Percentiles rank a stretch among this genome's conserved stretches.
Conservation (phyloP, 148 eudicot genomes). For the Polygonum maritimum region DNA sequence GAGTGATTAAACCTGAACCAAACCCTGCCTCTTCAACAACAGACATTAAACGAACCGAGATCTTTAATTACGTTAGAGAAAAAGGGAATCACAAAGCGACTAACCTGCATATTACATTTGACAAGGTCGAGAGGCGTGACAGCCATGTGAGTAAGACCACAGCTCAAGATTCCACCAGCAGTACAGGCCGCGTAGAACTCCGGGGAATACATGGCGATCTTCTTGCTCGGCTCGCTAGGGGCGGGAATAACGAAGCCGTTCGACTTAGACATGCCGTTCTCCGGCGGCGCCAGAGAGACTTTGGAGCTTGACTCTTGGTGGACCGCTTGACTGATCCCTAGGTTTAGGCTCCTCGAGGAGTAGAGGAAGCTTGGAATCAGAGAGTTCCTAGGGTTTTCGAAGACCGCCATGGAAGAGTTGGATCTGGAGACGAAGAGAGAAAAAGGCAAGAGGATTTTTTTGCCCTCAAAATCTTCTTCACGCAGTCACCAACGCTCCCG, state of each 20-base stretch:
- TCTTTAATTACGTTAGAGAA: neutral
- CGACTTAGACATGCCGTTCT: neutral
- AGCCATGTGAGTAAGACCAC: slow-evolving; percentile 38
- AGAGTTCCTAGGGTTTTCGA: slow-evolving; percentile 5
- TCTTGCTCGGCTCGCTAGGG: slow-evolving; percentile 24
- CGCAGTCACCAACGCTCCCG: neutral
- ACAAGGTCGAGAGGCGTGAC: slow-evolving; percentile 43
- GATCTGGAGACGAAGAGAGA: neutral
- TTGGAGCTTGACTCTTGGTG: neutral
- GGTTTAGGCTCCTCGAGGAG: slow-evolving; percentile 7
- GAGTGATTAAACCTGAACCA: neutral
- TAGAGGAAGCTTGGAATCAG: slow-evolving; percentile 18
- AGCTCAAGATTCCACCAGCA: slow-evolving; percentile 28
- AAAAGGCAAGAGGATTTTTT: neutral
- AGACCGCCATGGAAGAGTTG: neutral
- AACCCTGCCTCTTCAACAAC: neutral
- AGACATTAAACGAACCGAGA: neutral
- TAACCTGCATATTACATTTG: slow-evolving; percentile 45
- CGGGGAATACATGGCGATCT: slow-evolving; percentile 32
- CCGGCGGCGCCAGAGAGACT: neutral
- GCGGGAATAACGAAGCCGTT: slow-evolving; percentile 21
- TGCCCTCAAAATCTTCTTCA: neutral
- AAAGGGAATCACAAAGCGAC: neutral
- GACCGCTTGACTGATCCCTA: neutral
- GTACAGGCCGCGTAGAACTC: slow-evolving; percentile 31